Evolutionary conservation across 2,329 filamentous ascomycete species (phyloP).

Genomic region (Penicillium sclerotiorum): DNA sequence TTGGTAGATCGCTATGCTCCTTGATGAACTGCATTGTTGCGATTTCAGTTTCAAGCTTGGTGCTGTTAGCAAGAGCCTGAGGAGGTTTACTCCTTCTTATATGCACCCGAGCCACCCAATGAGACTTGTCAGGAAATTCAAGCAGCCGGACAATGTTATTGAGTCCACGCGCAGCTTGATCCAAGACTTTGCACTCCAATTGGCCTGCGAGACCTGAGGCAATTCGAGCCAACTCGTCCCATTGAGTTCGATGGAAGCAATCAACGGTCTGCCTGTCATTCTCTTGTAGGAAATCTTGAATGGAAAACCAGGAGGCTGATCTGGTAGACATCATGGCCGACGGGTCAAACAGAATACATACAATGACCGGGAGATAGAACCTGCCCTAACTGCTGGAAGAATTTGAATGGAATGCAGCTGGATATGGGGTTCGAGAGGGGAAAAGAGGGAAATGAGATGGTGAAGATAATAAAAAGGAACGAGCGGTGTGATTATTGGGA

Average conservation of each 20-base stretch:
- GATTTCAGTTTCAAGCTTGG: slow-evolving; percentile 1
- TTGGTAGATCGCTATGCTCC: slow-evolving; percentile 4
- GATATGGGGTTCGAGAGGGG: too few relatives aligned
- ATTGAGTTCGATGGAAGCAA: slow-evolving; percentile 10
- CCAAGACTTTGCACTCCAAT: slow-evolving; percentile 2
- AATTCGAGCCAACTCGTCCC: slow-evolving; percentile 10
- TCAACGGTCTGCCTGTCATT: slow-evolving; percentile 7
- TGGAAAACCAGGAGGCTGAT: neutral
- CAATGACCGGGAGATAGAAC: too few relatives aligned
- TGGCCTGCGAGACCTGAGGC: slow-evolving; percentile 5
- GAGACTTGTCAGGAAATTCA: slow-evolving; percentile 2
- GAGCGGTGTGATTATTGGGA: too few relatives aligned
- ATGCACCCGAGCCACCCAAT: slow-evolving; percentile 7
- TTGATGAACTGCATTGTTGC: slow-evolving; percentile 7
- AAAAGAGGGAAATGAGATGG: too few relatives aligned
- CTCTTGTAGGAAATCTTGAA: slow-evolving; percentile 3
- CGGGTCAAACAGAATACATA: too few relatives aligned
- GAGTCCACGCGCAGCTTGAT: slow-evolving; percentile 1
- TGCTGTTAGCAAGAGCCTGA: neutral
- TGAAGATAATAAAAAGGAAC: too few relatives aligned
- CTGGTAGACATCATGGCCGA: neutral
- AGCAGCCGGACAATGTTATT: slow-evolving; percentile 7
- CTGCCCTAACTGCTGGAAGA: too few relatives aligned
- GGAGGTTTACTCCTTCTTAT: neutral
- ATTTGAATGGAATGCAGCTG: too few relatives aligned